These are phyloP conservation scores for Daldinia childiae DNA, from an alignment of 495 filamentous ascomycete genomes.

Conservation along the genomic window DNA sequence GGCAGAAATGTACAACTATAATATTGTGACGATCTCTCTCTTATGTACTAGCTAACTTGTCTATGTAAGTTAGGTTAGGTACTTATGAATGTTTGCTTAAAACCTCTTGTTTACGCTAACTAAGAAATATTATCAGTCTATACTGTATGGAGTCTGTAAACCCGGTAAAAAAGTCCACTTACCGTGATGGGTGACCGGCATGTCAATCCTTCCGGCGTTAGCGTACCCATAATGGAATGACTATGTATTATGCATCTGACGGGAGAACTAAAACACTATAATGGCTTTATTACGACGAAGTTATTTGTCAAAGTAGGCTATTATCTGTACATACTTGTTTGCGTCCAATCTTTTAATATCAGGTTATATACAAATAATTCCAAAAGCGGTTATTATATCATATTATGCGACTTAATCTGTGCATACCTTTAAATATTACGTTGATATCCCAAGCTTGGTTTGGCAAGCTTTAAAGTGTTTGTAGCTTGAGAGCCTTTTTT, in stretches of 20 bases:
- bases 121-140: not conserved
- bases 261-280: not conserved
- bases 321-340: no score
- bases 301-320: no score
- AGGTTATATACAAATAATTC: no score
- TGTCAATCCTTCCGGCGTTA: constrained; percentile 2
- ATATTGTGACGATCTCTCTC: no score
- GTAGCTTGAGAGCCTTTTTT: not conserved
- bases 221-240: not conserved
- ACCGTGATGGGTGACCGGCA: not conserved
- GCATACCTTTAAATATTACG: not conserved
- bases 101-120: not conserved
- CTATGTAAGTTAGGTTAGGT: no score
- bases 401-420: no score
- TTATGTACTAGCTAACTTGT: no score
- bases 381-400: no score
- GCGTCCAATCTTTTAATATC: no score
- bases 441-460: not conserved
- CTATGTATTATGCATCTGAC: not conserved
- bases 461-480: not conserved
- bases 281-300: not conserved
- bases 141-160: constrained; percentile 2
- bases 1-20: no score
- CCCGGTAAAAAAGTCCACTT: not conserved
- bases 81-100: not conserved